Evolutionary conservation across 805 yeast genomes (phyloP).

Genomic region (Wickerhamiella azymoides): DNA sequence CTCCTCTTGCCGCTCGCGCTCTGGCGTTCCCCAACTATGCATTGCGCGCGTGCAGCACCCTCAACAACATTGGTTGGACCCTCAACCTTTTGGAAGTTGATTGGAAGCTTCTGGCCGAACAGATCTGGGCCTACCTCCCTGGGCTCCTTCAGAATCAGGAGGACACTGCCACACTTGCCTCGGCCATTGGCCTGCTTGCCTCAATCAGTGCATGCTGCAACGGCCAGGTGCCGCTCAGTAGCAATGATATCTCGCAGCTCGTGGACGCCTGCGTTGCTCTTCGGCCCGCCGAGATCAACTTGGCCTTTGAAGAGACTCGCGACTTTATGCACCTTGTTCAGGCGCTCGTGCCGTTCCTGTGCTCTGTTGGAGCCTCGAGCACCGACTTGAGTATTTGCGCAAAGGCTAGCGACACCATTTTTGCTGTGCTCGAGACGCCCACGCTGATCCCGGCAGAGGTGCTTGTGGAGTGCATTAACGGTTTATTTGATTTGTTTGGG

Average conservation of each 20-base stretch:
- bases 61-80: constrained; percentile 41
- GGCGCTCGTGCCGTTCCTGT: constrained; percentile 1
- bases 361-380: background rate
- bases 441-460: constrained; percentile 28
- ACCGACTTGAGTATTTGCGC: background rate
- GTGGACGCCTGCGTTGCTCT: constrained; percentile 1
- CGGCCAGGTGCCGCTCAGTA: constrained; percentile 12
- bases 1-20: constrained; percentile 25
- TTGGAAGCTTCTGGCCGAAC: constrained; percentile 27
- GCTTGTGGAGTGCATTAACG: constrained; percentile 47
- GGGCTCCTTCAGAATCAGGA: constrained; percentile 15
- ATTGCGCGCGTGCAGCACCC: constrained; percentile 44
- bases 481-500: constrained; percentile 64
- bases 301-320: constrained; percentile 6
- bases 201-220: constrained; percentile 18
- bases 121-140: constrained; percentile 19
- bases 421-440: constrained; percentile 11
- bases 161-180: constrained; percentile 21
- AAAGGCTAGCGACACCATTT: constrained; percentile 7
- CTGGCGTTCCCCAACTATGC: constrained; percentile 30
- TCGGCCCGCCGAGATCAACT: constrained; percentile 3
- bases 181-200: constrained; percentile 14
- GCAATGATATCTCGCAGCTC: background rate
- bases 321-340: constrained; percentile 1
- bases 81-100: constrained; percentile 17